phyloP scores from a whole-genome alignment of 2,329 filamentous ascomycete genomes.

The Colletotrichum viniferum region DNA sequence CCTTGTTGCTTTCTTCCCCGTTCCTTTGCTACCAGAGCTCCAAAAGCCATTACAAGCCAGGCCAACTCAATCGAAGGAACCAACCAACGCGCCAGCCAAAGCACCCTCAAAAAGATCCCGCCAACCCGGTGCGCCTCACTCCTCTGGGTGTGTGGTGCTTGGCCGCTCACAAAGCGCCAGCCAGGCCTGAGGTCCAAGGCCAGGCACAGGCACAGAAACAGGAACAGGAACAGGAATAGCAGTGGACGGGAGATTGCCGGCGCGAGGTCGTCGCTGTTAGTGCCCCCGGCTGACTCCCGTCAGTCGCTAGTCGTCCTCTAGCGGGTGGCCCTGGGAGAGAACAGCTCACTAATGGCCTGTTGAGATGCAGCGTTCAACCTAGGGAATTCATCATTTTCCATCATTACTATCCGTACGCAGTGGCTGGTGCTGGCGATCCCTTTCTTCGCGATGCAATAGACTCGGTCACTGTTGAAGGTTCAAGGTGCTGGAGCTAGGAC shows the following conservation, averaged over 20 bases:
- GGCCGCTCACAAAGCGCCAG: not conserved
- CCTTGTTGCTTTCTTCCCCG: not conserved
- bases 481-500: not conserved
- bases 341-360: not conserved
- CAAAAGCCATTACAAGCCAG: not conserved
- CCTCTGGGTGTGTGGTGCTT: not conserved
- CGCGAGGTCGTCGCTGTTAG: not conserved
- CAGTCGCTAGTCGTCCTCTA: not conserved
- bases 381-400: not conserved
- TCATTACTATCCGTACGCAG: not conserved
- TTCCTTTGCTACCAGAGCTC: not conserved
- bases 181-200: not conserved
- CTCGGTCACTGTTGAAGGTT: not conserved
- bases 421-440: not conserved
- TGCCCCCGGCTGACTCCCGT: not conserved
- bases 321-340: not conserved
- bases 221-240: constrained; percentile 12
- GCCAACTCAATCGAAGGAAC: not conserved
- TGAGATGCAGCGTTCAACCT: not conserved
- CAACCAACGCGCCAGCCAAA: not conserved
- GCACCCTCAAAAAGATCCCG: not conserved
- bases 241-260: not conserved
- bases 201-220: not conserved
- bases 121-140: not conserved
- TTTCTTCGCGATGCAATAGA: not conserved